A percentile compares a stretch with the other conserved stretches of the same genome.
Conservation (phyloP, 352 stramenopile genomes). For the Pythium oligandrum region DNA sequence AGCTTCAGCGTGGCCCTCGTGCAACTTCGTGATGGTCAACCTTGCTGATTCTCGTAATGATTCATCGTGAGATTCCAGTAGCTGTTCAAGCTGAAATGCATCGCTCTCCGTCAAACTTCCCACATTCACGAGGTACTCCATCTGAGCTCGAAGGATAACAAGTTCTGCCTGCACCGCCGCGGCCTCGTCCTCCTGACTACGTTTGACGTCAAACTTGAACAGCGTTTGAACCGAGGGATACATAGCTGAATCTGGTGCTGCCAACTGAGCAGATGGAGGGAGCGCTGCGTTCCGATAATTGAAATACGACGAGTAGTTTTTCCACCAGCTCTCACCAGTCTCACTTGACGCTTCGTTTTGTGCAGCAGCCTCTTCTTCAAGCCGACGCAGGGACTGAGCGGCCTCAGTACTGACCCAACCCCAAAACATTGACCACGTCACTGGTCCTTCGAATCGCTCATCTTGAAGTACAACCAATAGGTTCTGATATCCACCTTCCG, state of each 20-base stretch:
- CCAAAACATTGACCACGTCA: constrained; percentile 86
- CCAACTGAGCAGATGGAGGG: constrained; percentile 2
- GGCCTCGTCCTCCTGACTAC: not conserved
- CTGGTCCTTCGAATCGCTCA: constrained; percentile 52
- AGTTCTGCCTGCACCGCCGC: constrained; percentile 9
- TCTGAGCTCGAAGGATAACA: constrained; percentile 61
- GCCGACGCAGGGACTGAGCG: constrained; percentile 48
- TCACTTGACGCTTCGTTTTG: constrained; percentile 35
- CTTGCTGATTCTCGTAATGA: constrained; percentile 37
- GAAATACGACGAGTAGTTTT: constrained; percentile 48
- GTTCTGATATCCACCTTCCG: constrained; percentile 52
- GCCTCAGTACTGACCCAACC: constrained; percentile 84
- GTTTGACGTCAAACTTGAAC: constrained; percentile 16
- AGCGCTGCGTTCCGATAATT: constrained; percentile 23
- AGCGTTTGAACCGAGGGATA: constrained; percentile 29
- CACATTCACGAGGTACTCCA: constrained; percentile 73
- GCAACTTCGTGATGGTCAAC: constrained; percentile 59
- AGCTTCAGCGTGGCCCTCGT: constrained; percentile 43
- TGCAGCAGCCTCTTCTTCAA: constrained; percentile 53
- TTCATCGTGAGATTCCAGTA: constrained; percentile 49
- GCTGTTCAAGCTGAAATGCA: constrained; percentile 64
- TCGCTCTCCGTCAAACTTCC: constrained; percentile 56
- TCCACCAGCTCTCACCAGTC: constrained; percentile 58
- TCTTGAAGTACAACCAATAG: constrained; percentile 54
- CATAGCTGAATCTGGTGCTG: constrained; percentile 16